Evolutionary conservation across 441 rosid genomes (phyloP), one percentile per base, ranked within the genome.

Genomic region (Raphanus hybrid): DNA sequence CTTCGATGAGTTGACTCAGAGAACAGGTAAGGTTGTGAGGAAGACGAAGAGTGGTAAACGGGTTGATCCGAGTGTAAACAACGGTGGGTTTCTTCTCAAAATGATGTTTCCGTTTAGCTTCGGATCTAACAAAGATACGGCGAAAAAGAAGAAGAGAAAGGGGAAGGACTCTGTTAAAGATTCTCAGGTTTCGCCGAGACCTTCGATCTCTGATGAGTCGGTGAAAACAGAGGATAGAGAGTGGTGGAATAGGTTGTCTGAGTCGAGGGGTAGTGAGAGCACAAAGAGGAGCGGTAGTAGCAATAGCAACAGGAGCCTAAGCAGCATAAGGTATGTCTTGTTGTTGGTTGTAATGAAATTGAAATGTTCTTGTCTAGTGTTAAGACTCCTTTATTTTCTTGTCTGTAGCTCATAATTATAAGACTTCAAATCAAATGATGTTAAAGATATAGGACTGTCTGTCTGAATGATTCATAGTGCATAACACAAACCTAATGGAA

Each of bases 41-140:
- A 85, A 76, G 75, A 74, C 37, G 29, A 83, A 45, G 15, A 60
- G 59, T 15, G 82, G 29, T 6, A 84, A 68, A 69, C 39, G 69
- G 60, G 59, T 50, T 14, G 75, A 59, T 16, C 14, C 75, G 63
- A 82, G 55, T 50, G 23, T 64, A 0, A 80, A 73, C 5, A 84
- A 75, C 14, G 83, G 89, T 29, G 93, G 93, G 75, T 84, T 90
- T 79, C 84, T 94, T 76, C 85, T 92, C 5, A 91, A 91, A 69
- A 87, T 91, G 90, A 85, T 87, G 76, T 81, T 85, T 74, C 97
- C 97, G 7, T 55, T 89, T 81, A 84, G 83, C 43, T 80, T 85
- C 43, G 77, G 85, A 12, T 71, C 86, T 63, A 85, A 70, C 62
- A 81, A 79, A 70, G 75, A 65, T 14, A 12, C 54, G n/a, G 18